Conservation (phyloP, 169 alveolate species). For the Cyclospora cayetanensis region DNA sequence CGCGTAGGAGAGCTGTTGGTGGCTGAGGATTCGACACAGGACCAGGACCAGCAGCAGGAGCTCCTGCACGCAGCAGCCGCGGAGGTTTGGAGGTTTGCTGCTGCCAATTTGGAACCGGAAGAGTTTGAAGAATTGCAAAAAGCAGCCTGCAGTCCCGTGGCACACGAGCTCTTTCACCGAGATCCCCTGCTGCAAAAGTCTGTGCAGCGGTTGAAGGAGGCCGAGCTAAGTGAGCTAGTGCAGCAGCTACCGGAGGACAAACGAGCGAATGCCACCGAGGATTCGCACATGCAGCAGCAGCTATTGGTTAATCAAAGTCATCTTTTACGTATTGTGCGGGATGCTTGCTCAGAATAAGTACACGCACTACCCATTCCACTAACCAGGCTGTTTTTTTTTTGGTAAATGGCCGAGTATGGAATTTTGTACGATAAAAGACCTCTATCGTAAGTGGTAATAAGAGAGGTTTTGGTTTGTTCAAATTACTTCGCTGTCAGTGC, state of each 20-base stretch:
- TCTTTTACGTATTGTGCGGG: not conserved
- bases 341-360: not conserved
- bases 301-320: not conserved
- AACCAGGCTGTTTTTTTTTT: no score
- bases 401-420: no score
- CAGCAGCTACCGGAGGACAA: not conserved
- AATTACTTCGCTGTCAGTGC: no score
- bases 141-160: not conserved
- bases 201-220: not conserved
- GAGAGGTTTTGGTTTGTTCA: no score
- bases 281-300: not conserved
- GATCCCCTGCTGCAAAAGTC: constrained; percentile 22
- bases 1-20: constrained; percentile 39
- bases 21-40: not conserved
- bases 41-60: constrained; percentile 43
- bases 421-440: no score
- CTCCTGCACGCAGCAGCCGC: not conserved
- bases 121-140: not conserved
- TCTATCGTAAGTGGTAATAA: no score
- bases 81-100: constrained; percentile 1
- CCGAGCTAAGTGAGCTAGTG: not conserved
- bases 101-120: not conserved
- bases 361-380: no score
- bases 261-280: not conserved
- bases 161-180: not conserved